Conservation (phyloP, 177 flowering plant species). For the Vitis hybrid region DNA sequence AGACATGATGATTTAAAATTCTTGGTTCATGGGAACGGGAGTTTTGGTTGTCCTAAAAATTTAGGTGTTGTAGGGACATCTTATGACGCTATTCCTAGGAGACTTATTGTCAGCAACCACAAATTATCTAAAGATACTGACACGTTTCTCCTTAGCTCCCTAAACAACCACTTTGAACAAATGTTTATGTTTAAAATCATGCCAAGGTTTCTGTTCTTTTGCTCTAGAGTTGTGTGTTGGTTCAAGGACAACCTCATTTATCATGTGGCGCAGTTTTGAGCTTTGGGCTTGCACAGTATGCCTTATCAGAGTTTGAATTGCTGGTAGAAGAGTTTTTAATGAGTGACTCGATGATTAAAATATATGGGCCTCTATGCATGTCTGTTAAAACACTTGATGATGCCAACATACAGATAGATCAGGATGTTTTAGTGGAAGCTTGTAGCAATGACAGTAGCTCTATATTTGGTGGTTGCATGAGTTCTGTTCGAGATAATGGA, state of each 20-base stretch:
- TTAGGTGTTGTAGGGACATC: conserved; percentile 96
- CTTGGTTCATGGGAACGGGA: conserved; percentile 35
- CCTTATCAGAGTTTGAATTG: conserved; percentile 45
- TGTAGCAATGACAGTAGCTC: conserved; percentile 55
- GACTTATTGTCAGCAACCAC: conserved; percentile 73
- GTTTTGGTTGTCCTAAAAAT: conserved; percentile 78
- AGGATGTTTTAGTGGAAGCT: too few relatives aligned
- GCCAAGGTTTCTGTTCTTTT: conserved; percentile 89
- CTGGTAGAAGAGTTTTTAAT: conserved; percentile 53
- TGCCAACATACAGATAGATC: too few relatives aligned
- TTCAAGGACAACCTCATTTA: conserved; percentile 47
- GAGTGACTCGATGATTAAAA: conserved; percentile 47
- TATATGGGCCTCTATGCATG: too few relatives aligned
- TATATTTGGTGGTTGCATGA: too few relatives aligned
- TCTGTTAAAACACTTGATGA: too few relatives aligned
- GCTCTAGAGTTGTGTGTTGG: conserved; percentile 99
- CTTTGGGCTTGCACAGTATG: conserved; percentile 41
- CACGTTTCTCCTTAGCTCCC: conserved; percentile 87
- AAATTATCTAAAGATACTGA: conserved; percentile 86
- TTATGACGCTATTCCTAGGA: conserved; percentile 88
- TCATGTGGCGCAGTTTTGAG: conserved; percentile 39
- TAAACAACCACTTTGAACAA: conserved; percentile 90
- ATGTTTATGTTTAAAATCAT: conserved; percentile 67
- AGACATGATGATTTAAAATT: too few relatives aligned
- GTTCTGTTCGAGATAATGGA: too few relatives aligned